Evolutionary conservation across 306 rosid species (phyloP), one percentile per base, ranked within the genome.

Genomic region (Glycine soja): DNA sequence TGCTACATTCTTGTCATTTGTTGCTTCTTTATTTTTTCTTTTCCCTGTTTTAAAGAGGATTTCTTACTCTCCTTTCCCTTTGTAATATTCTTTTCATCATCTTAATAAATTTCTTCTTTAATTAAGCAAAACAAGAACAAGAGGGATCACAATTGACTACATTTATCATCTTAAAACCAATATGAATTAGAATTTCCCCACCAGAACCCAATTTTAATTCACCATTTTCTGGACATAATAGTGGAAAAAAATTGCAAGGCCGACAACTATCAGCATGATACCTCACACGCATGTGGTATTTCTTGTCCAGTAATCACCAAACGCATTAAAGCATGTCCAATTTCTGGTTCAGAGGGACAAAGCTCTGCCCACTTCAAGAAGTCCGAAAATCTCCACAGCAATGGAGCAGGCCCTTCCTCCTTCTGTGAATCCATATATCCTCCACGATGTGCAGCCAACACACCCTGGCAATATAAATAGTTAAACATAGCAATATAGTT

Each of bases 291-390:
- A 87, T 95, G 99, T 14, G 99, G 99, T 76, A 95, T 91, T 86
- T 95, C 99, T 87, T 95, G 97, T 70, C 99, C 99, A 72, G 99
- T 95, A 86, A 95, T 95, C 80, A 95, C 99, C 90, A 95, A 91
- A 67, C 99, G 99, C 99, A 95, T 91, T 83, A 95, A 89, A 52
- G 99, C 92, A 75, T 95, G 99, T 74, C 97, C 99, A 46, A 95
- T 89, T 88, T 95, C 99, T 74, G 94, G 97, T 87, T 93, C 97
- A 32, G 97, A 91, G 77, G 97, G 92, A 61, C 99, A 95, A 80
- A 95, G 97, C 85, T 91, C 97, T 34, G 97, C 97, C 99, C 99
- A 95, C 84, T 93, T 91, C 89, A 95, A 90, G 95, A 95, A 95
- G 83, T 95, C 99, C 12, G 99, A 92, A 88, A 91, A 89, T 77